A percentile compares a stretch with the other conserved stretches of the same genome.
Conservation (phyloP, 805 yeast species). For the Candida glaebosa region DNA sequence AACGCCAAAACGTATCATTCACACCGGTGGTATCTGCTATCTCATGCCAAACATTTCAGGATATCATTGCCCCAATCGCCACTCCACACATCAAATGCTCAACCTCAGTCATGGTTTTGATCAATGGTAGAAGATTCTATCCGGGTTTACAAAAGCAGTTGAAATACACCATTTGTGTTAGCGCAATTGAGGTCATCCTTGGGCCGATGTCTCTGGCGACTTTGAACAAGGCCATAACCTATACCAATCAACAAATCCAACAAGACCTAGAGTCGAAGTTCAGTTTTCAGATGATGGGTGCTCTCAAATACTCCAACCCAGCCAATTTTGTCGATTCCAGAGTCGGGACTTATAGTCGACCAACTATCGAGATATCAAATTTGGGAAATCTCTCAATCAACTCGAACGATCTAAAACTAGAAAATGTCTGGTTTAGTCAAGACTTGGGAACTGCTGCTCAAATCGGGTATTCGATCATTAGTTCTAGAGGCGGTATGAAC, state of each 20-base stretch:
- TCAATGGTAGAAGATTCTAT: constrained; percentile 15
- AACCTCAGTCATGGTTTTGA: constrained; percentile 7
- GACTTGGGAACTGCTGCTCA: constrained; percentile 13
- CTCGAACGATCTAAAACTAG: constrained; percentile 8
- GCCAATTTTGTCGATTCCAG: constrained; percentile 8
- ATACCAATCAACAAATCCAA: constrained; percentile 1
- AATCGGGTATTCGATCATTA: constrained; percentile 12
- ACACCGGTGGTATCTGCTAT: constrained; percentile 17
- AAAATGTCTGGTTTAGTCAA: constrained; percentile 18
- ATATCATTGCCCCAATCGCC: constrained; percentile 10
- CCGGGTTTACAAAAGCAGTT: constrained; percentile 8
- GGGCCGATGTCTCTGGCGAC: constrained; percentile 3
- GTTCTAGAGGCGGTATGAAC: constrained; percentile 16
- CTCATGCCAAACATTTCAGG: constrained; percentile 14
- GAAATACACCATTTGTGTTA: constrained; percentile 9
- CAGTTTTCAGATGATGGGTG: constrained; percentile 12
- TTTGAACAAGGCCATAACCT: neutral
- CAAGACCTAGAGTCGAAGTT: constrained; percentile 8
- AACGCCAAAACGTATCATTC: constrained; percentile 14
- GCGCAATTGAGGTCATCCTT: constrained; percentile 12
- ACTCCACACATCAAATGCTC: neutral
- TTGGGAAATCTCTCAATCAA: constrained; percentile 13
- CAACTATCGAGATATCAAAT: constrained; percentile 18
- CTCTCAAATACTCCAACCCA: constrained; percentile 11
- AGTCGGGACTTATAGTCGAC: constrained; percentile 10